phyloP scores from a whole-genome alignment of 2,329 filamentous ascomycete genomes.

The Pestalotiopsis sp. region DNA sequence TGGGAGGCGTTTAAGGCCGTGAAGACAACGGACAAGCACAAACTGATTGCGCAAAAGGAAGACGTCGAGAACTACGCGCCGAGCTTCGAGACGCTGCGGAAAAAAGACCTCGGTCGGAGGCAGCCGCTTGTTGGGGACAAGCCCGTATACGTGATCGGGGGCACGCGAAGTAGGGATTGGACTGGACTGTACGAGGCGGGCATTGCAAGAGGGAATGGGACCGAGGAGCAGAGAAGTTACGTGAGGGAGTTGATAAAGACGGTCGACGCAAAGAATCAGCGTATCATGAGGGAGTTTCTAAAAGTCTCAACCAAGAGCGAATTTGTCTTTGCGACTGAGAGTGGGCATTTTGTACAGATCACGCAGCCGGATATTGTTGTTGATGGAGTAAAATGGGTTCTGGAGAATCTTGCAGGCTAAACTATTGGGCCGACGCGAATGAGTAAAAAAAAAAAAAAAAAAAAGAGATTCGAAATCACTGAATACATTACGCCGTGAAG shows the following conservation, averaged over 20 bases:
- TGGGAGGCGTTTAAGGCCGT: constrained; percentile 8
- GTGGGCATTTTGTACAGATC: constrained; percentile 38
- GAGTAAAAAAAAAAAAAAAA: no score
- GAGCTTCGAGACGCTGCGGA: constrained; percentile 29
- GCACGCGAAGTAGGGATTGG: constrained; percentile 30
- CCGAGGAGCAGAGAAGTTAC: constrained; percentile 15
- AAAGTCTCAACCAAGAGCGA: constrained; percentile 29
- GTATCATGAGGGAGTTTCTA: constrained; percentile 23
- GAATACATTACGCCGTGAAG: no score
- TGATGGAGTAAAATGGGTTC: constrained; percentile 34
- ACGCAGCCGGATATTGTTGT: constrained; percentile 37
- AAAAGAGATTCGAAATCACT: no score
- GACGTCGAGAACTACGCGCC: background rate
- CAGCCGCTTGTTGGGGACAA: constrained; percentile 27
- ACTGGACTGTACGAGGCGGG: constrained; percentile 32
- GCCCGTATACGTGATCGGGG: constrained; percentile 22
- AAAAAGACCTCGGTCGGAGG: constrained; percentile 27
- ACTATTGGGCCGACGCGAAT: no score
- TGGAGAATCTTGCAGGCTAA: constrained; percentile 18
- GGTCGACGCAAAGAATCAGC: background rate
- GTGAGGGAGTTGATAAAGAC: background rate
- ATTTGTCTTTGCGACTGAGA: constrained; percentile 31
- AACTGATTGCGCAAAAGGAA: constrained; percentile 1
- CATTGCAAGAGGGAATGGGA: constrained; percentile 34
- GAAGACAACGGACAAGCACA: constrained; percentile 21